Conservation (phyloP, 441 rosid genomes). For the Raphanus hybrid region DNA sequence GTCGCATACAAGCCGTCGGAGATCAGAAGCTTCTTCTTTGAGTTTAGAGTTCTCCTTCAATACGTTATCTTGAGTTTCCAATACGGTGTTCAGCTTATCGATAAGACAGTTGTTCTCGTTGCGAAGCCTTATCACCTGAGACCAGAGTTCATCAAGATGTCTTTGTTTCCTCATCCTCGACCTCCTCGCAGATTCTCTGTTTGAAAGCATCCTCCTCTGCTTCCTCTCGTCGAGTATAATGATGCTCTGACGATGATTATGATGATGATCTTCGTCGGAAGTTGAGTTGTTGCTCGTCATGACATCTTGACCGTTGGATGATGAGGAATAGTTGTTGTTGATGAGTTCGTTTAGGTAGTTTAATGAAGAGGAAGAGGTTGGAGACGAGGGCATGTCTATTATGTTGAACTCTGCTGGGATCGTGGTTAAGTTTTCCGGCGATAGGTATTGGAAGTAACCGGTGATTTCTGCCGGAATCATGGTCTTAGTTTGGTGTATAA, state of each 20-base stretch:
- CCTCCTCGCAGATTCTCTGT: constrained; percentile 70
- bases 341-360: constrained; percentile 49
- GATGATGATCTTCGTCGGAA: constrained; percentile 59
- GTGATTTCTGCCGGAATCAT: constrained; percentile 64
- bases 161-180: constrained; percentile 76
- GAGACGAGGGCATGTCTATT: constrained; percentile 41
- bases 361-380: constrained; percentile 30
- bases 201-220: constrained; percentile 70
- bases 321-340: constrained; percentile 42
- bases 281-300: constrained; percentile 67
- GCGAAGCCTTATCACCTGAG: constrained; percentile 61
- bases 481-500: constrained; percentile 25
- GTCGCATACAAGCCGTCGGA: constrained; percentile 60
- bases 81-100: constrained; percentile 59
- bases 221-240: constrained; percentile 62
- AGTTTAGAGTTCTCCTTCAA: constrained; percentile 67
- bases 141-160: constrained; percentile 72
- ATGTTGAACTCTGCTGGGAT: constrained; percentile 43
- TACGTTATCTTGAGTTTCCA: constrained; percentile 59
- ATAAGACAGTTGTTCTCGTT: constrained; percentile 59
- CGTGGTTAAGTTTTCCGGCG: constrained; percentile 47
- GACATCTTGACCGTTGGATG: constrained; percentile 43
- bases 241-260: constrained; percentile 44
- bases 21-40: constrained; percentile 74
- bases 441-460: constrained; percentile 48